Evolutionary conservation across 1,284 basidiomycete genomes (phyloP).

Genomic region (Sporisorium exsertum): DNA sequence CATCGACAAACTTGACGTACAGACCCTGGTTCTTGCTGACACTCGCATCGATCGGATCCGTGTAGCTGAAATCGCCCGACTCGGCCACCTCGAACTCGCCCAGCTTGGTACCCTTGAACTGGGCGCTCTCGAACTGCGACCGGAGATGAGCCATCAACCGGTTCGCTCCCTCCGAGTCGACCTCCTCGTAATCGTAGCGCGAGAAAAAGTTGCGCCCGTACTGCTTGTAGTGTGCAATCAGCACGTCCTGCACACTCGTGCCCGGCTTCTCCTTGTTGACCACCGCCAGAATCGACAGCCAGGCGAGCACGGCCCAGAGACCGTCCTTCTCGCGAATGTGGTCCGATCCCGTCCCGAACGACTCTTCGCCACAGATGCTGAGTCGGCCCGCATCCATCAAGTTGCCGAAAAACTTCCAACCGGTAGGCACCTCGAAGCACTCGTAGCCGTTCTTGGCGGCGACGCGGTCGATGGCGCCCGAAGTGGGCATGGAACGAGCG

Average conservation of each 20-base stretch:
- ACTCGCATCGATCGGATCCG: conserved; percentile 93
- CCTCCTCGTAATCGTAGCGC: conserved; percentile 97
- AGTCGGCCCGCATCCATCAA: conserved; percentile 97
- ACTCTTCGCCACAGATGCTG: conserved; percentile 98
- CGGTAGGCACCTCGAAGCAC: conserved; percentile 95
- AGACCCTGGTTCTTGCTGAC: conserved; percentile 96
- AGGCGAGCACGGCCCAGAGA: conserved; percentile 95
- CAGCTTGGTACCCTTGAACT: conserved; percentile 64
- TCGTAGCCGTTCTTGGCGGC: conserved; percentile 94
- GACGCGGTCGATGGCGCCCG: conserved; percentile 94
- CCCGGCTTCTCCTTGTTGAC: conserved; percentile 79
- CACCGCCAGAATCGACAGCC: conserved; percentile 95
- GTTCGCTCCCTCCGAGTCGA: conserved; percentile 88
- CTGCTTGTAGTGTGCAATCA: conserved; percentile 85
- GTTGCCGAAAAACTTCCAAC: conserved; percentile 99
- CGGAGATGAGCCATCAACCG: conserved; percentile 85
- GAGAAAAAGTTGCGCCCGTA: conserved; percentile 99
- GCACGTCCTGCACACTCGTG: conserved; percentile 68
- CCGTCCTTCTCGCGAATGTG: conserved; percentile 99
- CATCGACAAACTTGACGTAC: conserved; percentile 89
- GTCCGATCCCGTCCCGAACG: conserved; percentile 98
- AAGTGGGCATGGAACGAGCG: conserved; percentile 96
- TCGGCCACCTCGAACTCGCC: conserved; percentile 83
- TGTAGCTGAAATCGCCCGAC: conserved; percentile 92
- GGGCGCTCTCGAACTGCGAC: conserved; percentile 77